Evolutionary conservation across 352 stramenopile genomes (phyloP).

Genomic region (Globisporangium rhizosaccharum): DNA sequence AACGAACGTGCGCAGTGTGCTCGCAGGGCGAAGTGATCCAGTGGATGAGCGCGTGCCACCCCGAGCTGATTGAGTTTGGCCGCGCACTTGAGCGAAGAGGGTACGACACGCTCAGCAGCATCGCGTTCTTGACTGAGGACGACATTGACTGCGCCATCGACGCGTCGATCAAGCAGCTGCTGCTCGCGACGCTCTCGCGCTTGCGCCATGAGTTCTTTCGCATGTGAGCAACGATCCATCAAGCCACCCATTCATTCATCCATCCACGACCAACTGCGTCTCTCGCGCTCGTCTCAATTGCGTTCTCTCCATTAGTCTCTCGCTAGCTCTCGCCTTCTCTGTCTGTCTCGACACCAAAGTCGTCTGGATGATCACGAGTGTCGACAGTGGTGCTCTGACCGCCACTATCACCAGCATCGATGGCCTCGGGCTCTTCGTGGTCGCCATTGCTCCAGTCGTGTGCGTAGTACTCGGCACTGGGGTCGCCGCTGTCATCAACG

Average conservation of each 20-base stretch:
- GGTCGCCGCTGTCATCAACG: no score
- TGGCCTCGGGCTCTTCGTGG: no score
- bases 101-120: slow-evolving; percentile 72
- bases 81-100: slow-evolving; percentile 52
- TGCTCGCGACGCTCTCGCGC: slow-evolving; percentile 60
- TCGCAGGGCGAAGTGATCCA: slow-evolving; percentile 78
- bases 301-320: no score
- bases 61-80: slow-evolving; percentile 54
- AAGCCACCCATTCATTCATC: background rate
- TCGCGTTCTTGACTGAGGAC: slow-evolving; percentile 77
- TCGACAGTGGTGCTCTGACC: no score
- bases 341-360: no score
- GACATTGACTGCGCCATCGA: slow-evolving; percentile 40
- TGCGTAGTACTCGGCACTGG: no score
- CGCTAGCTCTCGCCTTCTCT: no score
- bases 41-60: slow-evolving; percentile 79
- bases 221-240: slow-evolving; percentile 37
- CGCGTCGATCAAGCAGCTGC: slow-evolving; percentile 29
- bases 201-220: slow-evolving; percentile 78
- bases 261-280: no score
- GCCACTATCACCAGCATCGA: no score
- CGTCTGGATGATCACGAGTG: no score
- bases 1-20: slow-evolving; percentile 33
- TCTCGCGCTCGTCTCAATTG: no score
- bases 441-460: no score